Evolutionary conservation across 1,284 basidiomycete genomes (phyloP), one percentile per base, ranked within the genome.

Genomic region (Fomes fomentarius): DNA sequence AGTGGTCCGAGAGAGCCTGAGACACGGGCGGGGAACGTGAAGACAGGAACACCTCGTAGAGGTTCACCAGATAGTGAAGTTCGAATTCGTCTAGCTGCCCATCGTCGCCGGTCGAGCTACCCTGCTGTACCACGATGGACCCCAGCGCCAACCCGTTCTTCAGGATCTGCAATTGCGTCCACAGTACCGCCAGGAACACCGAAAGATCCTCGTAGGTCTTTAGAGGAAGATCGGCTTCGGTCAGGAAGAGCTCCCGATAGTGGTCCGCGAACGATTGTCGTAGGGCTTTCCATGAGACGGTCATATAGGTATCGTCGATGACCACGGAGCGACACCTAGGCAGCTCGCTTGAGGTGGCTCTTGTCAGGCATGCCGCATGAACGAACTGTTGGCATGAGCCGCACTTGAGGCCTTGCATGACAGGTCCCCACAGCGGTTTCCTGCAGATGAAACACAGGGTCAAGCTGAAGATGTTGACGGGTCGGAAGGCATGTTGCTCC

Each of bases 401-500:
- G 65, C 91, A 94, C 48, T 80, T 80, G 25, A 87, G 67, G 0
- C 81, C 88, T 68, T 93, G 90, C 24, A 71, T 69, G 11, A 75
- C 70, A 48, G 73, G 76, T 0, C 91, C 91, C 90, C 91, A 93
- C 3, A 93, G 74, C 3, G 91, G 91, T 41, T 77, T 69, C 15
- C 70, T 76, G 66, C 91, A 94, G 14, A 79, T 66, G 52, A 79
- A 77, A 64, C 91, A 94, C 2, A 89, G 74, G 8, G 82, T 81
- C 8, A 92, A 69, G 22, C 83, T 87, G 71, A 93, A 92, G 17
- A 90, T 68, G 63, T 89, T 91, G 57, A 85, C 79, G 5, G 73
- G 69, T 54, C 72, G 71, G 66, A 89, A 86, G 4, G 62, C 60
- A 63, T 90, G 86, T 22, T 70, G 64, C 24, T 70, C 69, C 46